These are phyloP conservation scores for Starmerella tilneyi DNA, from an alignment of 805 yeast species.

Conservation along the genomic window DNA sequence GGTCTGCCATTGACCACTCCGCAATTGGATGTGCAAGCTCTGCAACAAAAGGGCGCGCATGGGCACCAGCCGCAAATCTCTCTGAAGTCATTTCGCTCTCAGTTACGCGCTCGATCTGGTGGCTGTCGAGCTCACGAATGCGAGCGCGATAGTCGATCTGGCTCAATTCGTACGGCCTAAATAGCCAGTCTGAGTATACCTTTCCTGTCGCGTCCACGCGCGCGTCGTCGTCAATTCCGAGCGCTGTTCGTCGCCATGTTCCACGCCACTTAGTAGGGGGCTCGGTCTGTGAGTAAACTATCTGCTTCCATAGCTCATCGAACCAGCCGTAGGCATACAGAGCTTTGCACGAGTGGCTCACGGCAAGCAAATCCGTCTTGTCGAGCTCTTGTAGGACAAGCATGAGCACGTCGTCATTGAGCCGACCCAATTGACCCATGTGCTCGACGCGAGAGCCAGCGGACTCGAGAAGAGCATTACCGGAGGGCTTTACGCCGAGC, in stretches of 20 bases:
- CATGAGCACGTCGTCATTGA: slow-evolving; percentile 58
- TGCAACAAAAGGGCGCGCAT: slow-evolving; percentile 56
- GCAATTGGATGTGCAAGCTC: slow-evolving; percentile 42
- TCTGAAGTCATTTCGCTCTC: slow-evolving; percentile 38
- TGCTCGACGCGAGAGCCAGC: slow-evolving; percentile 15
- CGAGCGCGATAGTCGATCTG: slow-evolving; percentile 49
- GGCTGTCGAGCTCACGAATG: slow-evolving; percentile 42
- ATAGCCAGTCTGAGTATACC: slow-evolving; percentile 68
- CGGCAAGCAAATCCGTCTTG: slow-evolving; percentile 40
- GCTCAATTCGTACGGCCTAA: slow-evolving; percentile 74
- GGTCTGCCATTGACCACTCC: slow-evolving; percentile 47
- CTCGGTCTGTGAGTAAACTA: slow-evolving; percentile 35
- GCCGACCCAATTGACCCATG: slow-evolving; percentile 32
- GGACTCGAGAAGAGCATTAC: slow-evolving; percentile 43
- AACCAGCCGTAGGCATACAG: slow-evolving; percentile 62
- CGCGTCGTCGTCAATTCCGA: slow-evolving; percentile 30
- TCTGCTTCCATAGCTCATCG: slow-evolving; percentile 72
- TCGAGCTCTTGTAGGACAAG: slow-evolving; percentile 43
- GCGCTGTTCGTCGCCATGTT: slow-evolving; percentile 62
- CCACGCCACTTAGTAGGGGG: slow-evolving; percentile 52
- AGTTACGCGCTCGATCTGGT: slow-evolving; percentile 21
- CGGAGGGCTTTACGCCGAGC: slow-evolving; percentile 63
- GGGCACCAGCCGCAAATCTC: slow-evolving; percentile 39
- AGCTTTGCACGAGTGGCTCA: slow-evolving; percentile 54
- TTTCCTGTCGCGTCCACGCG: slow-evolving; percentile 26